phyloP scores from a whole-genome alignment of 192 early-diverging fungal species.

The Paraglomus occultum region DNA sequence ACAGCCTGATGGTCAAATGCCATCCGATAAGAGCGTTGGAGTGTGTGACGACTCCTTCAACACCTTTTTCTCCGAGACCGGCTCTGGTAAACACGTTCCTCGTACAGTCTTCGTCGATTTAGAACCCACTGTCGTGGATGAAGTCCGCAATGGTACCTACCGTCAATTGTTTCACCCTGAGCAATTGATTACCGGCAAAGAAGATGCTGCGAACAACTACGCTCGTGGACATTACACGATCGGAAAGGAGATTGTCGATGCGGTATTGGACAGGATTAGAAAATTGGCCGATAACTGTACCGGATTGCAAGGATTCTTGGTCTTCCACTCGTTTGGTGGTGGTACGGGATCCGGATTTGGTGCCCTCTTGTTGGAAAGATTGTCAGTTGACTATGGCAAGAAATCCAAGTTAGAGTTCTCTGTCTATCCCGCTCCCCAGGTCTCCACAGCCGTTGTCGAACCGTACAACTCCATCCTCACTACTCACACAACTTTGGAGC shows the following conservation, averaged over 20 bases:
- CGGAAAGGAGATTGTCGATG: slow-evolving; percentile 98
- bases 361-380: slow-evolving; percentile 94
- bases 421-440: slow-evolving; percentile 97
- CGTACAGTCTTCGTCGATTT: slow-evolving; percentile 99
- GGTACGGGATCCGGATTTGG: slow-evolving; percentile 99
- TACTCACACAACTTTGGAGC: slow-evolving; percentile 98
- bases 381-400: slow-evolving; percentile 99
- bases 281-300: slow-evolving; percentile 98
- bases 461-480: slow-evolving; percentile 99
- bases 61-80: slow-evolving; percentile 99
- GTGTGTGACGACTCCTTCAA: slow-evolving; percentile 89
- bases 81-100: slow-evolving; percentile 98
- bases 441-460: slow-evolving; percentile 96
- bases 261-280: slow-evolving; percentile 94
- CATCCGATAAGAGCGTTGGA: slow-evolving; percentile 73
- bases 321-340: slow-evolving; percentile 99
- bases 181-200: slow-evolving; percentile 99
- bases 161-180: slow-evolving; percentile 78
- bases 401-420: slow-evolving; percentile 99
- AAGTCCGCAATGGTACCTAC: slow-evolving; percentile 98
- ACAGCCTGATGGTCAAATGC: slow-evolving; percentile 30
- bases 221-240: slow-evolving; percentile 99
- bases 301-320: slow-evolving; percentile 98
- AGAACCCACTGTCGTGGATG: slow-evolving; percentile 95
- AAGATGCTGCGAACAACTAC: slow-evolving; percentile 99